Conservation (phyloP, 768 basidiomycete genomes). For the Asterophora parasitica region DNA sequence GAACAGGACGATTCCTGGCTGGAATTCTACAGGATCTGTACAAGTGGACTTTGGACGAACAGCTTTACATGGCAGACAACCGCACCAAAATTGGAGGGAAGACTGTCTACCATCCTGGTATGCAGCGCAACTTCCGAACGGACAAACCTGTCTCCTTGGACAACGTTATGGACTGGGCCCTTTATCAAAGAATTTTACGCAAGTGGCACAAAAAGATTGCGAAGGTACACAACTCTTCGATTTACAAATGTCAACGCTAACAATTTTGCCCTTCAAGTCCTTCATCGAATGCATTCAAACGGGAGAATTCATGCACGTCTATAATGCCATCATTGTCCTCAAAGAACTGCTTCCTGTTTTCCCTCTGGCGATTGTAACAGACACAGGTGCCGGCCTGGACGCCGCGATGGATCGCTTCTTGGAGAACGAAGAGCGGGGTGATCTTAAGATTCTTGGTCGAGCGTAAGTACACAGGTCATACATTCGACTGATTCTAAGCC, state of each 20-base stretch:
- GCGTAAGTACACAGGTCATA: slow-evolving; percentile 44
- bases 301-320: slow-evolving; percentile 94
- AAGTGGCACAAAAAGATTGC: slow-evolving; percentile 84
- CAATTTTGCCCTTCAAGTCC: slow-evolving; percentile 43
- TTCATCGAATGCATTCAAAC: slow-evolving; percentile 80
- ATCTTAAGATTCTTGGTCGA: slow-evolving; percentile 74
- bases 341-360: slow-evolving; percentile 90
- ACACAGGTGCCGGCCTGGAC: slow-evolving; percentile 52
- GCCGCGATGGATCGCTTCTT: slow-evolving; percentile 61
- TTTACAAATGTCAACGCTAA: not conserved
- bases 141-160: slow-evolving; percentile 41
- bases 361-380: slow-evolving; percentile 61
- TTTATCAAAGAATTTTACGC: slow-evolving; percentile 62
- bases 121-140: slow-evolving; percentile 45
- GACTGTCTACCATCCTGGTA: slow-evolving; percentile 60
- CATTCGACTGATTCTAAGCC: slow-evolving; percentile 2
- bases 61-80: slow-evolving; percentile 67
- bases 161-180: slow-evolving; percentile 63
- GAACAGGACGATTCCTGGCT: slow-evolving; percentile 77
- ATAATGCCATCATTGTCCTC: slow-evolving; percentile 92
- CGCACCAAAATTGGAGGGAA: slow-evolving; percentile 61
- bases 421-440: slow-evolving; percentile 75
- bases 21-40: slow-evolving; percentile 74
- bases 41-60: slow-evolving; percentile 77
- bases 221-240: slow-evolving; percentile 39